Base-by-base conservation (phyloP, 1,284 basidiomycete species). In the Ustilago curta region DNA sequence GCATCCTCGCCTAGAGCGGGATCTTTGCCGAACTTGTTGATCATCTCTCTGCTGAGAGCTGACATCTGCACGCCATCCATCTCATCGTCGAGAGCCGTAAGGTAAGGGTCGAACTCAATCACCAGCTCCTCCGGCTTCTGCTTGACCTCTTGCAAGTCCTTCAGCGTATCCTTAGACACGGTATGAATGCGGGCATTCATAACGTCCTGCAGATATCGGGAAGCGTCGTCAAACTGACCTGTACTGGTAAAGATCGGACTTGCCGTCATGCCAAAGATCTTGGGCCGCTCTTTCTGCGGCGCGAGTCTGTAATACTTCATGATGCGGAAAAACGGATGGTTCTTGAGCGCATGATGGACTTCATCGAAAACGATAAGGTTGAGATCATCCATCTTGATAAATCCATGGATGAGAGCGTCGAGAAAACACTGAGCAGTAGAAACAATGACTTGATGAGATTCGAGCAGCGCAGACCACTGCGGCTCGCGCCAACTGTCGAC, bases 201-300 rank as follows among this genome's bases (percentile, higher is more conserved):
- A 4, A 60, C 65, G 2, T 42, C 16, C 25, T 79, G 70, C 18
- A 81, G 59, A 21, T 72, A 64, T 5, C 43, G 40, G 3, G 58
- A 45, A 1, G 77, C 77, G 14, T 68, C 60, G 16, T 56, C 54
- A 42, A 60, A 71, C 19, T 45, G 48, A 18, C 49, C 62, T 0
- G 40, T 51, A 21, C 42, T 43, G 8, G 63, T 64, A 12, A 68
- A 70, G 19, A 81, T 63, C 8, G 79, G 79, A 42, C 73, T 76
- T 1, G 79, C 79, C 2, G 79, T 79, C 77, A 81, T 77, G 18
- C 79, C 79, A 32, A 81, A 74, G 56, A 81, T 76, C 52, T 78
- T 74, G 11, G 79, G 79, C 14, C 72, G 59, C 2, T 73, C 25
- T 0, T 56, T 6, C 12, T 55, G 23, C 1, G 29, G 19, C 3